Evolutionary conservation across 2,329 filamentous ascomycete genomes (phyloP), one percentile per base, ranked within the genome.

Genomic region (Microdochium paspali): DNA sequence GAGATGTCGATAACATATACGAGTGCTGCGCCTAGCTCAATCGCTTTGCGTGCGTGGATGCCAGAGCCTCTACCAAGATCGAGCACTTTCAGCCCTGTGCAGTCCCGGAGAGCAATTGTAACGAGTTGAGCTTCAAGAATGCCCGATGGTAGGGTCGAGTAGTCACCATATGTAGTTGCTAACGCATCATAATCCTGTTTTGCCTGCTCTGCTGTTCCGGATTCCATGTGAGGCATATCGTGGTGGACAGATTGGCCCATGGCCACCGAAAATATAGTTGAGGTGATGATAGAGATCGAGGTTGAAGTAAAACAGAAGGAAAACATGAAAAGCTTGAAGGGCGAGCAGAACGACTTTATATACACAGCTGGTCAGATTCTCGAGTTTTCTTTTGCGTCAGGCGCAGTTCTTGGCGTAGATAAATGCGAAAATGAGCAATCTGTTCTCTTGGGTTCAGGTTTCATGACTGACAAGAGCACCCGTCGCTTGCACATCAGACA

Each of bases 51-150:
- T 3, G 59, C 59, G 12, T 55, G 53, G 2, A 61, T 30, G 1
- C 61, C 59, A 13, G 56, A 59, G 40, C 61, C 61, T 10, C 61
- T 60, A 15, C 57, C 62, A 4, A 64, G 53, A 46, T 64, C 62
- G 28, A 64, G 55, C 15, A 64, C 46, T 1, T 35, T 50, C 24
- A 51, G 49, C 1, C 57, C 58, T 2, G 54, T 47, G 23, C 54
- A 56, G 31, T 57, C 50, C 15, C 56, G 57, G 3, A 64, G 53
- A 3, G 57, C 60, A 47, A 43, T 55, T 40, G 54, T 51, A 32
- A 61, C 54, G 25, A 63, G 58, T 18, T 64, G 61, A 0, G 55
- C 55, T 20, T 65, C 58, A 48, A 61, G 25, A 47, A 53, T 44
- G 21, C 52, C 47, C 10, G 26, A 48, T 2, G 51, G 51, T 9